Evolutionary conservation across 352 stramenopile species (phyloP).

Genomic region (Globisporangium irregulare): DNA sequence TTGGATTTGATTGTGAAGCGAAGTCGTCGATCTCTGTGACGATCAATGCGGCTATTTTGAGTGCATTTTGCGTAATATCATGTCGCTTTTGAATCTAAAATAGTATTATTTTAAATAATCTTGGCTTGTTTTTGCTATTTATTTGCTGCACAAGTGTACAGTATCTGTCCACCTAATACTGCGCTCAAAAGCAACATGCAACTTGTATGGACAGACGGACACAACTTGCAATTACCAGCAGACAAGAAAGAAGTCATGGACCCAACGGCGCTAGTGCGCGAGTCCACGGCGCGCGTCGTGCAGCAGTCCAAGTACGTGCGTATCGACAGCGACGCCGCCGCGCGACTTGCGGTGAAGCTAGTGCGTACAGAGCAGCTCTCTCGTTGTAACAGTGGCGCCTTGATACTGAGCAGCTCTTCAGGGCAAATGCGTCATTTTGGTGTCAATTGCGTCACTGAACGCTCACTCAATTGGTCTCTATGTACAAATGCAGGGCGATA

Average conservation of each 20-base stretch:
- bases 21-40: background rate
- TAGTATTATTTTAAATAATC: background rate
- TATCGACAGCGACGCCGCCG: conserved; percentile 31
- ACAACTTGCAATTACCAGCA: background rate
- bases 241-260: conserved; percentile 26
- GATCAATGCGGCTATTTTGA: background rate
- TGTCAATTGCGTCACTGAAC: background rate
- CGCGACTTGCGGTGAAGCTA: conserved; percentile 39
- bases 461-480: background rate
- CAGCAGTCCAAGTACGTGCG: conserved; percentile 31
- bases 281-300: conserved; percentile 50
- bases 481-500: conserved; percentile 23
- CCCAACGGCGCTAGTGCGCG: conserved; percentile 45
- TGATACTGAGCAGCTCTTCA: background rate
- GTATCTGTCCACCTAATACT: background rate
- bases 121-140: background rate
- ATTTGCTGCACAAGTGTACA: background rate
- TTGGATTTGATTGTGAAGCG: background rate
- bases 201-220: background rate
- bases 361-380: conserved; percentile 16
- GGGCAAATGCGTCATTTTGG: background rate
- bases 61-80: too few species aligned
- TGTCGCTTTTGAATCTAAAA: background rate
- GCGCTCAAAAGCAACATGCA: background rate
- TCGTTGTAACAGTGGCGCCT: background rate